Base-by-base conservation (phyloP, 306 rosid genomes). In the Prunus campanulata region DNA sequence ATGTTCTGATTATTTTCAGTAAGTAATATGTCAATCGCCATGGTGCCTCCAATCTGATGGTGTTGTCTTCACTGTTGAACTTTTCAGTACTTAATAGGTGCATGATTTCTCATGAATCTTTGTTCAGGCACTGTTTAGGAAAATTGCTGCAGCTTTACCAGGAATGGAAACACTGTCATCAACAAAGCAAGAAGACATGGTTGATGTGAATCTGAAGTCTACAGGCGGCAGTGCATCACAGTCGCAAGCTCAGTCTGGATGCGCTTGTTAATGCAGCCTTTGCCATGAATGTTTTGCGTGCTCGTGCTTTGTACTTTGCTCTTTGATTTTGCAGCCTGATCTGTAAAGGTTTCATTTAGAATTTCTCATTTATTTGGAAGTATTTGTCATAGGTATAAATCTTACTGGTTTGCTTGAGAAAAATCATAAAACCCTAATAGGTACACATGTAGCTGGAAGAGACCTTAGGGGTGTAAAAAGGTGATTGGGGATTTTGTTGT, bases 101-200 rank as follows among this genome's bases (percentile, higher is more conserved):
- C 24, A 3, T 25, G 27, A 30, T 47, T 47, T 25, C 15, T 68
- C 73, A 13, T 48, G 24, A 25, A 48, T 25, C 73, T 49, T 8
- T 49, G 46, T 69, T 25, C 81, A 90, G 96, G 93, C 96, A 16
- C 96, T 90, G 54, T 90, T 90, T 79, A 84, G 96, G 63, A 92
- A 92, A 84, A 92, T 92, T 83, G 97, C 93, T 18, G 93, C 93
- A 61, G 96, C 96, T 19, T 86, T 90, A 74, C 97, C 96, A 1
- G 96, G 97, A 68, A 92, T 92, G 97, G 97, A 92, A 86, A 90
- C 97, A 52, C 83, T 92, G 27, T 90, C 96, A 46, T 87, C 90
- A n/a, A 76, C 97, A 29, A 92, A 92, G 81, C 96, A 92, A 87
- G 96, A 90, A 82, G 97, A 92, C 56, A 83, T 92, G 97, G 97